These are phyloP conservation scores for Peziza echinospora DNA, from an alignment of 495 filamentous ascomycete species.

Conservation along the genomic window DNA sequence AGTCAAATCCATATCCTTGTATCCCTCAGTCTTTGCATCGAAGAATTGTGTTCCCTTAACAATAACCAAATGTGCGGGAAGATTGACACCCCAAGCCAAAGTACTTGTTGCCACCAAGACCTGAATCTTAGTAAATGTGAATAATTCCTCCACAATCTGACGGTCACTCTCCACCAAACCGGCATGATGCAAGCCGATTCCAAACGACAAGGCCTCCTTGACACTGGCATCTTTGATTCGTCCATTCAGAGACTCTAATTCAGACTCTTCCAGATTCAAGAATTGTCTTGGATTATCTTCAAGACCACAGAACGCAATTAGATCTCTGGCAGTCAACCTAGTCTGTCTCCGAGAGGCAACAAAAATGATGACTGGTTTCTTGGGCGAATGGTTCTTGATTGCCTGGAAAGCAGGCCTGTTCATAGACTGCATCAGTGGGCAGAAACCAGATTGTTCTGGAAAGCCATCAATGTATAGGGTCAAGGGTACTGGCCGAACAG, in stretches of 20 bases:
- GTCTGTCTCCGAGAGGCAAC: conserved; percentile 92
- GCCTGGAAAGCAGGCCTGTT: conserved; percentile 92
- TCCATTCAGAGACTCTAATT: conserved; percentile 59
- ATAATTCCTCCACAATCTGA: conserved; percentile 77
- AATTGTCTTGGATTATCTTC: conserved; percentile 93
- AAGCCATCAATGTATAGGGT: conserved; percentile 97
- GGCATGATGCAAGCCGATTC: conserved; percentile 92
- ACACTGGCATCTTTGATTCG: conserved; percentile 83
- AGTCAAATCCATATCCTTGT: conserved; percentile 97
- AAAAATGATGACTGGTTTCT: conserved; percentile 96
- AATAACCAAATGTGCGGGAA: conserved; percentile 89
- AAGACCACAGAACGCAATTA: conserved; percentile 96
- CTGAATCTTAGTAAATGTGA: conserved; percentile 95
- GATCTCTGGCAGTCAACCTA: conserved; percentile 75
- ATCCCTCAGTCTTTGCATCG: conserved; percentile 92
- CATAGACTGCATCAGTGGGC: conserved; percentile 97
- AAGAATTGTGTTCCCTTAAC: conserved; percentile 98
- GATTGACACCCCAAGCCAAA: conserved; percentile 93
- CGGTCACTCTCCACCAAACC: conserved; percentile 89
- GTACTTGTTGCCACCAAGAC: conserved; percentile 93
- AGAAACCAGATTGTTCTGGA: conserved; percentile 84
- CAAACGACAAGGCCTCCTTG: conserved; percentile 79
- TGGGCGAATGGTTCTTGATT: conserved; percentile 84
- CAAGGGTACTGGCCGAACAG: conserved; percentile 86
- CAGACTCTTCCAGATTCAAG: conserved; percentile 81